These are phyloP conservation scores for Fragaria iinumae DNA, from an alignment of 306 rosid species.

Conservation along the genomic window DNA sequence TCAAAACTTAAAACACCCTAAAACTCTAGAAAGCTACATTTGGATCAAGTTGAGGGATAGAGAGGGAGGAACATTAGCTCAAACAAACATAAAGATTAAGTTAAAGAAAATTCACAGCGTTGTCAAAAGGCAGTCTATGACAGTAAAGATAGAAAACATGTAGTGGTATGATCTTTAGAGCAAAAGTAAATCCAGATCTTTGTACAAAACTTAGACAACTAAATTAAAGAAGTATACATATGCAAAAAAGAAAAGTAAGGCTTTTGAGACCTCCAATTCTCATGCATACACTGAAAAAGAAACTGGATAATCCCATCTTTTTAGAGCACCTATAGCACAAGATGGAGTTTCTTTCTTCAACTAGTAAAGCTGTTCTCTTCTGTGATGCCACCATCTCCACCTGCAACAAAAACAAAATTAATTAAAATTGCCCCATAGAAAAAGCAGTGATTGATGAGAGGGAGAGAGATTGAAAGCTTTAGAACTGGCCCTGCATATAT, in stretches of 20 bases:
- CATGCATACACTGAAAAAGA: constrained; percentile 24
- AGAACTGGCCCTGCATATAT: neutral
- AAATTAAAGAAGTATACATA: constrained; percentile 19
- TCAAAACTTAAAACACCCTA: neutral
- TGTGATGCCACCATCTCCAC: constrained; percentile 95
- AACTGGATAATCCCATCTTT: neutral
- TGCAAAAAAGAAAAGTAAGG: constrained; percentile 9
- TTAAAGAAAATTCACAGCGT: neutral
- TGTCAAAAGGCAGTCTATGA: constrained; percentile 11
- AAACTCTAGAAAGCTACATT: neutral
- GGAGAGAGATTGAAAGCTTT: neutral
- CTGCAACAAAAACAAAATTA: constrained; percentile 32
- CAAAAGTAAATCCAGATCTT: constrained; percentile 35
- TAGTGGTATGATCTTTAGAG: constrained; percentile 23
- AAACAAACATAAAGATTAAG: neutral
- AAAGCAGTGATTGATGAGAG: neutral
- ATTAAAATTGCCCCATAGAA: neutral
- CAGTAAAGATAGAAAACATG: constrained; percentile 15
- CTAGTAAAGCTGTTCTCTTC: constrained; percentile 79
- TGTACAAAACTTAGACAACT: constrained; percentile 38
- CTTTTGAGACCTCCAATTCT: constrained; percentile 24
- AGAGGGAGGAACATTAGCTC: neutral
- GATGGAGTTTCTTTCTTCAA: constrained; percentile 19
- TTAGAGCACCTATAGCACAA: constrained; percentile 25
- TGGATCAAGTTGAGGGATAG: neutral